A percentile compares a stretch with the other conserved stretches of the same genome.
phyloP scores from a whole-genome alignment of 2,329 filamentous ascomycete genomes.

The Bipolaris victoriae region DNA sequence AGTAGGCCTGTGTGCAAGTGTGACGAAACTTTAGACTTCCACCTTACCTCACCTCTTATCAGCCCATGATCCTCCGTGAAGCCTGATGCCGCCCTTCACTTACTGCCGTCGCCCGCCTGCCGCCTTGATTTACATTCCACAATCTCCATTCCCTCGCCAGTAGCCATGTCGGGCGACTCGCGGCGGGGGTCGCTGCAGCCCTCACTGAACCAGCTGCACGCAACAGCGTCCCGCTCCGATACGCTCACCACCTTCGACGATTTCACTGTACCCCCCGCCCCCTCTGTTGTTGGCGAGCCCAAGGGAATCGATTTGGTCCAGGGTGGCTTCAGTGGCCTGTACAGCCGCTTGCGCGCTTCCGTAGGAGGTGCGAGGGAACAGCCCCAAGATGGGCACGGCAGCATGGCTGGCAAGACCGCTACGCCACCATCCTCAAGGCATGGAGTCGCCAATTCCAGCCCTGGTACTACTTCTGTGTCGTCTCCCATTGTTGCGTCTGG shows the following conservation, averaged over 20 bases:
- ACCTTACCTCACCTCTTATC: slow-evolving; percentile 2
- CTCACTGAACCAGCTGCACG: slow-evolving; percentile 82
- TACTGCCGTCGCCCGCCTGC: slow-evolving; percentile 10
- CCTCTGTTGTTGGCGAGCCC: slow-evolving; percentile 65
- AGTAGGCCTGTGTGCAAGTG: slow-evolving; percentile 6
- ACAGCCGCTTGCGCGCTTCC: slow-evolving; percentile 81
- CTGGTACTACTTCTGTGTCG: slow-evolving; percentile 39
- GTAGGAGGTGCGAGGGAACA: slow-evolving; percentile 72
- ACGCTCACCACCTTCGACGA: slow-evolving; percentile 93
- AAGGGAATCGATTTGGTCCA: slow-evolving; percentile 79
- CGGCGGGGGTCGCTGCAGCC: slow-evolving; percentile 30
- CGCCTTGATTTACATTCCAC: slow-evolving; percentile 4
- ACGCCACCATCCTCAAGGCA: slow-evolving; percentile 22
- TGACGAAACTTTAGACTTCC: slow-evolving; percentile 2
- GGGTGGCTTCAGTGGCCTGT: slow-evolving; percentile 86
- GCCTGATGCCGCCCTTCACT: slow-evolving; percentile 32
- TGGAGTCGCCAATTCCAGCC: slow-evolving; percentile 23
- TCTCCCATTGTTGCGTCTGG: slow-evolving; percentile 47
- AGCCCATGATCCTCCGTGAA: slow-evolving; percentile 13
- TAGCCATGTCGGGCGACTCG: slow-evolving; percentile 38
- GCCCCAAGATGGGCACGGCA: slow-evolving; percentile 33
- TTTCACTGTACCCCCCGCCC: slow-evolving; percentile 73
- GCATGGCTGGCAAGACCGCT: slow-evolving; percentile 29
- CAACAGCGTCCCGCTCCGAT: slow-evolving; percentile 81
- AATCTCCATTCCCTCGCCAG: not conserved